Evolutionary conservation across 208 protist genomes (phyloP).

Genomic region (Leishmania major): DNA sequence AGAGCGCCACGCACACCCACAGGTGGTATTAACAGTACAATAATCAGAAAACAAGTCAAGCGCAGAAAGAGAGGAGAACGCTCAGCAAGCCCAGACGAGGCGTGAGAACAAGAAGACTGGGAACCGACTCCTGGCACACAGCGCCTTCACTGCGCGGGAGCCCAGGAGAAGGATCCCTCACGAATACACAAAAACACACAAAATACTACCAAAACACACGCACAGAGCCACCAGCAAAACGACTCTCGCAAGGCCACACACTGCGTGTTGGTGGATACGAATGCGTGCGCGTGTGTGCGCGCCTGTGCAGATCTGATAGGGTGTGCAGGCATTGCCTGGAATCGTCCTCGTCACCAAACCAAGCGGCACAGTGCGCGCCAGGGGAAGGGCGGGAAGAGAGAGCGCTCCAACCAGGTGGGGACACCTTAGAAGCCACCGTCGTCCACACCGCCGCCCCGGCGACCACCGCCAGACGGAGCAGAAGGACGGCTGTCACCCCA

Average conservation of each 20-base stretch:
- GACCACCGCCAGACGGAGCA: constrained; percentile 15
- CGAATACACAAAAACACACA: background rate
- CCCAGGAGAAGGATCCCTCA: background rate
- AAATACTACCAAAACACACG: background rate
- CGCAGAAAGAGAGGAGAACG: background rate
- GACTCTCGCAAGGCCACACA: background rate
- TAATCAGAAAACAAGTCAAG: background rate
- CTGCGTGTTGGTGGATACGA: background rate
- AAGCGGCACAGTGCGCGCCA: background rate
- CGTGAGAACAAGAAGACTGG: background rate
- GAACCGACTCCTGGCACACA: background rate
- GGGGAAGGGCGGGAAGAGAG: background rate
- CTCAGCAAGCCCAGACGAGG: background rate
- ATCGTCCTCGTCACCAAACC: background rate
- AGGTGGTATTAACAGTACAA: background rate
- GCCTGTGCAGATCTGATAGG: background rate
- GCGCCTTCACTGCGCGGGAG: background rate
- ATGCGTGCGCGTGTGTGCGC: background rate
- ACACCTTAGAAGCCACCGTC: constrained; percentile 75
- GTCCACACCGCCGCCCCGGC: constrained; percentile 38
- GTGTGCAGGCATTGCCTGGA: background rate
- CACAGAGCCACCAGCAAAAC: background rate
- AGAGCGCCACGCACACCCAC: background rate
- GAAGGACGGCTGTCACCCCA: constrained; percentile 28
- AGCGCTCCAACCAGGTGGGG: background rate